Evolutionary conservation across 2,329 filamentous ascomycete species (phyloP).

Genomic region (Epichloe elymi): DNA sequence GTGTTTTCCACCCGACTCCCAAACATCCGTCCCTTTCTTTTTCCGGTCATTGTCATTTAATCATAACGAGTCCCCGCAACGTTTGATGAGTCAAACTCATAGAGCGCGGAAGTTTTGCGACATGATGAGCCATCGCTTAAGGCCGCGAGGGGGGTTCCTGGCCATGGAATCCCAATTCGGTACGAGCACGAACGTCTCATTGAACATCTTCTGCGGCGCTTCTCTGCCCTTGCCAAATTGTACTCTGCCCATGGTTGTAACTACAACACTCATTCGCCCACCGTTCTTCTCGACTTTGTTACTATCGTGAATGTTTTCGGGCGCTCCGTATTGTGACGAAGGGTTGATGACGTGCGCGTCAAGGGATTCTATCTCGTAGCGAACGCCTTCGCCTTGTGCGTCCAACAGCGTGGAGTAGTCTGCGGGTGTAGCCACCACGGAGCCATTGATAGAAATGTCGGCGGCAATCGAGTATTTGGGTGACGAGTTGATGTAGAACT

Average conservation of each 20-base stretch:
- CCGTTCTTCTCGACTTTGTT: conserved; percentile 35
- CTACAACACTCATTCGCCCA: conserved; percentile 52
- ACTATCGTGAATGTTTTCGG: conserved; percentile 28
- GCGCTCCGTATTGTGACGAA: conserved; percentile 45
- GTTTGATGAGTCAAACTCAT: conserved; percentile 14
- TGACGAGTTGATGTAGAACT: conserved; percentile 58
- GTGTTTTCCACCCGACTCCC: background rate
- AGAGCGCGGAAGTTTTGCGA: conserved; percentile 58
- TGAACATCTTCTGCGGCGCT: conserved; percentile 55
- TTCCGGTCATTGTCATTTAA: conserved; percentile 5
- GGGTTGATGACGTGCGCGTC: conserved; percentile 70
- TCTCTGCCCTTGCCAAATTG: conserved; percentile 52
- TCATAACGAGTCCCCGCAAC: background rate
- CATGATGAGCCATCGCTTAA: conserved; percentile 51
- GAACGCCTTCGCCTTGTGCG: conserved; percentile 41
- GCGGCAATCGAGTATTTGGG: conserved; percentile 40
- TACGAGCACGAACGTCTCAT: conserved; percentile 68
- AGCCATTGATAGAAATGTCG: conserved; percentile 72
- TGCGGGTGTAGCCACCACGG: conserved; percentile 44
- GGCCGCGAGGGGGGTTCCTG: conserved; percentile 35
- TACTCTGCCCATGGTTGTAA: conserved; percentile 63
- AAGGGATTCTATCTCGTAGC: conserved; percentile 62
- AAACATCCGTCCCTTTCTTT: background rate
- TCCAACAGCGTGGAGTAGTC: conserved; percentile 58
- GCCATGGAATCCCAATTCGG: conserved; percentile 54